Evolutionary conservation across 2,329 filamentous ascomycete genomes (phyloP).

Genomic region (Exophiala alcalophila): DNA sequence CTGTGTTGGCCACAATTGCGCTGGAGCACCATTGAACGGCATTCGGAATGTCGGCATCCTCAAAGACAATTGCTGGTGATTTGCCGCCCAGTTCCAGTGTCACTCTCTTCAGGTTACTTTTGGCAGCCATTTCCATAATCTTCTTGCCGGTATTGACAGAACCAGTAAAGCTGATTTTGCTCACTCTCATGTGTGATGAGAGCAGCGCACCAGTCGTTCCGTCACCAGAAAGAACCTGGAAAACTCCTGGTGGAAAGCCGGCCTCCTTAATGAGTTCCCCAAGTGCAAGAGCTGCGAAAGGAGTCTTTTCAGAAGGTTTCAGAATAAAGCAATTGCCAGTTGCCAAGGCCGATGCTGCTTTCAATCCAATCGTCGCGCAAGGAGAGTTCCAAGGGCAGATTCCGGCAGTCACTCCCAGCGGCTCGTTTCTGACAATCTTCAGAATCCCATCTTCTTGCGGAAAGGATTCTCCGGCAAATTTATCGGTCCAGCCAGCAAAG

Average conservation of each 20-base stretch:
- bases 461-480: constrained; percentile 39
- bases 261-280: constrained; percentile 53
- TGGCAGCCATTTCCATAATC: constrained; percentile 53
- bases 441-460: constrained; percentile 49
- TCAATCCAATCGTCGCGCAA: constrained; percentile 32
- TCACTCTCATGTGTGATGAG: constrained; percentile 56
- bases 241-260: constrained; percentile 60
- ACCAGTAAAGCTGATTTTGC: constrained; percentile 63
- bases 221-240: constrained; percentile 59
- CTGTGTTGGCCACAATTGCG: constrained; percentile 34
- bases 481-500: constrained; percentile 41
- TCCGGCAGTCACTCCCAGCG: constrained; percentile 45
- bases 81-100: constrained; percentile 55
- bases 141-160: constrained; percentile 59
- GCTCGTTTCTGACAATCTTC: constrained; percentile 38
- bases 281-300: constrained; percentile 52
- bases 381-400: constrained; percentile 60
- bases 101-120: constrained; percentile 55
- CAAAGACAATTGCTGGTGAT: constrained; percentile 36
- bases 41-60: constrained; percentile 35
- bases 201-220: constrained; percentile 58
- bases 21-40: constrained; percentile 33
- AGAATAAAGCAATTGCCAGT: constrained; percentile 55
- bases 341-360: constrained; percentile 49
- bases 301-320: constrained; percentile 57